phyloP scores from a whole-genome alignment of 371 early-diverging fungal species.

The Lichtheimia ramosa region DNA sequence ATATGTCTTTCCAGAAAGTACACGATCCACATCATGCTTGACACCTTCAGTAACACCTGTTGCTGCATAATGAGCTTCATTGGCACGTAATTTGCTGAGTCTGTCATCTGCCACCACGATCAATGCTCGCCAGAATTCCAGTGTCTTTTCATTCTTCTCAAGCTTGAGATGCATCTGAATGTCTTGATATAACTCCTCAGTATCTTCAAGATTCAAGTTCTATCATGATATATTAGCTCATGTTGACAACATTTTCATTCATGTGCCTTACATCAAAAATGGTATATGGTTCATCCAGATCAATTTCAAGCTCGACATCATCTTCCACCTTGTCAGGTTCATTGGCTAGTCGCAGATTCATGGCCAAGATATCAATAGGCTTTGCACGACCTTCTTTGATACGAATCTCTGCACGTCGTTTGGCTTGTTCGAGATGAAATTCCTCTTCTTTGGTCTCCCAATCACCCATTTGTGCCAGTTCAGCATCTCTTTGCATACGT shows the following conservation, averaged over 20 bases:
- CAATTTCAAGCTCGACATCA: conserved; percentile 76
- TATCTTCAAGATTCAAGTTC: conserved; percentile 64
- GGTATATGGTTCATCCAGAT: conserved; percentile 84
- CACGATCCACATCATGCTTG: conserved; percentile 66
- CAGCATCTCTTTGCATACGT: conserved; percentile 77
- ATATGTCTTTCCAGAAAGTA: conserved; percentile 75
- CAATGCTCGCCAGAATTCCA: conserved; percentile 85
- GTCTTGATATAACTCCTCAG: conserved; percentile 79
- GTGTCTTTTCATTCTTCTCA: conserved; percentile 73
- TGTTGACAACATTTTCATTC: not conserved
- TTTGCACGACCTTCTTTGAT: conserved; percentile 86
- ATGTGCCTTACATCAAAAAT: conserved; percentile 67
- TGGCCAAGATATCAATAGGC: conserved; percentile 91
- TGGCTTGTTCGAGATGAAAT: conserved; percentile 90
- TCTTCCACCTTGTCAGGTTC: conserved; percentile 73
- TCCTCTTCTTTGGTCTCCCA: conserved; percentile 92
- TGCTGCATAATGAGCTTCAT: conserved; percentile 23
- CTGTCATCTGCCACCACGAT: conserved; percentile 80
- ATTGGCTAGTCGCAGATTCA: conserved; percentile 79
- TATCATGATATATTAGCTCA: conserved; percentile 11
- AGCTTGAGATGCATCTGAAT: conserved; percentile 83
- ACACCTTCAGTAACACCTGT: conserved; percentile 44
- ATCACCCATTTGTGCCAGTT: conserved; percentile 88
- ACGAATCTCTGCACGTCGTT: conserved; percentile 87
- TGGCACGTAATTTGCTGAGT: conserved; percentile 48